These are phyloP conservation scores for Amphicarpaea edgeworthii DNA, from an alignment of 306 rosid genomes.

Conservation along the genomic window DNA sequence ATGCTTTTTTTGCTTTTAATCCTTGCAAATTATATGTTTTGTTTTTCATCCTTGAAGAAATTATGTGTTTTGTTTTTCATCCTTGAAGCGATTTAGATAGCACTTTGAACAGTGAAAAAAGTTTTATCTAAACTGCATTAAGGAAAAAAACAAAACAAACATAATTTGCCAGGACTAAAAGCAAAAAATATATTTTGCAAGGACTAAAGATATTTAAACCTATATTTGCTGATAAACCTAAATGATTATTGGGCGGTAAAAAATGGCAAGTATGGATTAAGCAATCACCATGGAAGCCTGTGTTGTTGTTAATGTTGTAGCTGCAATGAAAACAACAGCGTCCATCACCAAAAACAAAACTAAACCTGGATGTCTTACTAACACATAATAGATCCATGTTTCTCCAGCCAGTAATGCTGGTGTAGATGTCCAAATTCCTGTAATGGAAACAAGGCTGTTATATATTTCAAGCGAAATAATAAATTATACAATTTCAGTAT, in stretches of 20 bases:
- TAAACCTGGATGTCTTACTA: slow-evolving; percentile 68
- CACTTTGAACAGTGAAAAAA: too few species aligned
- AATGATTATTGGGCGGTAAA: not conserved
- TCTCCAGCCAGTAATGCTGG: slow-evolving; percentile 62
- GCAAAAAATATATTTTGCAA: too few species aligned
- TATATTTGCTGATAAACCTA: too few species aligned
- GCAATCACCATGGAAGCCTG: slow-evolving; percentile 81
- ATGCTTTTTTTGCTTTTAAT: too few species aligned
- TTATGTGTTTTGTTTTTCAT: too few species aligned
- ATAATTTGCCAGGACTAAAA: too few species aligned
- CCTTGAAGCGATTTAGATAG: too few species aligned
- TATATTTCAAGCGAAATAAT: slow-evolving; percentile 42
- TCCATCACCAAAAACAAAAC: slow-evolving; percentile 72
- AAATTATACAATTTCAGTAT: slow-evolving; percentile 37
- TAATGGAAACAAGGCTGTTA: slow-evolving; percentile 46
- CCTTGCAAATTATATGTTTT: too few species aligned
- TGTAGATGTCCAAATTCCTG: slow-evolving; percentile 74
- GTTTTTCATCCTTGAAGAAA: too few species aligned
- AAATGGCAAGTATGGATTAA: slow-evolving; percentile 30
- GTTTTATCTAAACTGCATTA: too few species aligned
- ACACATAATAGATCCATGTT: slow-evolving; percentile 67
- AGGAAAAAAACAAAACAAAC: too few species aligned
- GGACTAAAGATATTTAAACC: too few species aligned
- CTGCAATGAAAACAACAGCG: slow-evolving; percentile 51
- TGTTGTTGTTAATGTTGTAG: slow-evolving; percentile 66